Percentiles rank a stretch among this genome's conserved stretches.
These are phyloP conservation scores for Botrytis aclada DNA, from an alignment of 2,329 filamentous ascomycete genomes.

Conservation along the genomic window DNA sequence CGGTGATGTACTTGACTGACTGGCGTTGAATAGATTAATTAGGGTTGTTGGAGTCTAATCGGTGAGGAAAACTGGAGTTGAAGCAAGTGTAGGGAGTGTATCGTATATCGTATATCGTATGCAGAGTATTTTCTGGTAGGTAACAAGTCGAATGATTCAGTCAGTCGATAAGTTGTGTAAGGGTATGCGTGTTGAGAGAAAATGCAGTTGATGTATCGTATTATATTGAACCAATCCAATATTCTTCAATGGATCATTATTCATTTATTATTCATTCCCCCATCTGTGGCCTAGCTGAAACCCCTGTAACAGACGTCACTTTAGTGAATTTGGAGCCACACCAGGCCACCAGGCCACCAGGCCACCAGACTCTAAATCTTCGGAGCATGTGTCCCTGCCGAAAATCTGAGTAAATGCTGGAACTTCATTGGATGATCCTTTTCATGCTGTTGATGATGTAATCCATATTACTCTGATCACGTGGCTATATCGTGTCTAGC, in stretches of 20 bases:
- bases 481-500: rapidly evolving
- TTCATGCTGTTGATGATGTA: background rate
- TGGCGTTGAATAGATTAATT: background rate
- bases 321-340: background rate
- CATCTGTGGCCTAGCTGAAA: background rate
- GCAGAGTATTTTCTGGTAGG: background rate
- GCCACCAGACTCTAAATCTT: background rate
- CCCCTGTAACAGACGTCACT: slow-evolving; percentile 1
- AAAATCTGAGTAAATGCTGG: background rate
- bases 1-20: background rate
- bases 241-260: background rate
- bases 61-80: background rate
- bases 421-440: background rate
- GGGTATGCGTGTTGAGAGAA: background rate
- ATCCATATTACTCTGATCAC: background rate
- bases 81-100: background rate
- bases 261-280: background rate
- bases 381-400: background rate
- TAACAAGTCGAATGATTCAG: background rate
- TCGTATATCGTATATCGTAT: background rate
- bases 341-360: background rate
- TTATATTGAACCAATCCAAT: background rate
- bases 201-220: background rate
- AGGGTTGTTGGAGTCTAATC: background rate
- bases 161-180: background rate